Conservation (phyloP, 371 early-diverging fungal species). For the Entomophthora muscae region DNA sequence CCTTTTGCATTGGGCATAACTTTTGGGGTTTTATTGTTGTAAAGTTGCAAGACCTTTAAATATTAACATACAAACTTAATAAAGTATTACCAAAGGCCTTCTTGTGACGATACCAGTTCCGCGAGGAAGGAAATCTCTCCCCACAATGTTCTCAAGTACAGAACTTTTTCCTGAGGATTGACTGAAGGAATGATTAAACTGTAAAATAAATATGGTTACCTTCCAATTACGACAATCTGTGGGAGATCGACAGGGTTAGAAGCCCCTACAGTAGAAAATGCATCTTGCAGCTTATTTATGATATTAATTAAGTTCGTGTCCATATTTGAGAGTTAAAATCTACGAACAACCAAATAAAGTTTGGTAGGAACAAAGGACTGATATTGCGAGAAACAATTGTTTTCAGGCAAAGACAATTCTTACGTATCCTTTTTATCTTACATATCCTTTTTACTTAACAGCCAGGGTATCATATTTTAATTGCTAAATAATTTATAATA, state of each 20-base stretch:
- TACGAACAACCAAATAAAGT: too few relatives aligned
- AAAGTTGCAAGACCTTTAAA: constrained; percentile 81
- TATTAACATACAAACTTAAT: too few relatives aligned
- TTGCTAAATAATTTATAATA: too few relatives aligned
- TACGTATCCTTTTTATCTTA: too few relatives aligned
- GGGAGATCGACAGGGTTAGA: too few relatives aligned
- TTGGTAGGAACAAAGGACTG: too few relatives aligned
- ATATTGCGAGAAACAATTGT: too few relatives aligned
- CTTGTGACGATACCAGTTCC: constrained; percentile 93
- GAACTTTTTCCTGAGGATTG: constrained; percentile 97
- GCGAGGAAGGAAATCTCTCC: constrained; percentile 94
- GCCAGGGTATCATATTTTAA: too few relatives aligned
- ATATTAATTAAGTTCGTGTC: not conserved
- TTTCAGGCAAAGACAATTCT: too few relatives aligned
- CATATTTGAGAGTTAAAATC: too few relatives aligned
- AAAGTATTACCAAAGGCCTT: constrained; percentile 81
- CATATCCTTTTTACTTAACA: too few relatives aligned
- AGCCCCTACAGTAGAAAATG: constrained; percentile 94
- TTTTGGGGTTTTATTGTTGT: constrained; percentile 57
- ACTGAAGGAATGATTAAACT: constrained; percentile 17
- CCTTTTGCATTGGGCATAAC: constrained; percentile 15
- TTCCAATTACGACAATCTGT: constrained; percentile 95
- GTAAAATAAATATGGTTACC: constrained; percentile 24
- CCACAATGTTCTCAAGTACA: constrained; percentile 97
- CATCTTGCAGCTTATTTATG: constrained; percentile 21